A percentile compares a stretch with the other conserved stretches of the same genome.
Evolutionary conservation across 2,329 filamentous ascomycete species (phyloP).

Genomic region (Ilyonectria robusta): DNA sequence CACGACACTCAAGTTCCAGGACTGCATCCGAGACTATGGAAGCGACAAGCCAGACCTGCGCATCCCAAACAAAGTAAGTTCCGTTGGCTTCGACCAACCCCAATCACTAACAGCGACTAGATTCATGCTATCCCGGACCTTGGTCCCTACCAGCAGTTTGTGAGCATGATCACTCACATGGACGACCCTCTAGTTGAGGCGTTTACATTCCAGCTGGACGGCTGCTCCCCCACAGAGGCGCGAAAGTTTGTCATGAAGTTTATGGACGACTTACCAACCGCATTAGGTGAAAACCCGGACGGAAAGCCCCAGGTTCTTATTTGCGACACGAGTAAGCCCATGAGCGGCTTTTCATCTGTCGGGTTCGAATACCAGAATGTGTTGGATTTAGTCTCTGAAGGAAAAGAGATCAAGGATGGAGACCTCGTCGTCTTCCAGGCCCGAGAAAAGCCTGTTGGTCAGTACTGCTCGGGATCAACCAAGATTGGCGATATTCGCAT

Average conservation of each 20-base stretch:
- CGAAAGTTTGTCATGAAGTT: constrained; percentile 77
- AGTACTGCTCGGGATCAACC: constrained; percentile 71
- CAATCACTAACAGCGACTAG: constrained; percentile 55
- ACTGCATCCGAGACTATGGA: constrained; percentile 82
- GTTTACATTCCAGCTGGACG: constrained; percentile 75
- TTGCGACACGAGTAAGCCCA: constrained; percentile 79
- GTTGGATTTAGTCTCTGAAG: constrained; percentile 47
- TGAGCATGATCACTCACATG: constrained; percentile 81
- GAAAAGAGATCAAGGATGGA: constrained; percentile 68
- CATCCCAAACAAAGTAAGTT: constrained; percentile 74
- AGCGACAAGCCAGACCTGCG: constrained; percentile 94
- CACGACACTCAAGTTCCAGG: constrained; percentile 54
- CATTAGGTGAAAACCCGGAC: constrained; percentile 77
- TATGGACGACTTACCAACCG: constrained; percentile 74
- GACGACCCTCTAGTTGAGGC: constrained; percentile 80
- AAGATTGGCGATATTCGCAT: constrained; percentile 80
- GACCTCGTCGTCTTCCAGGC: constrained; percentile 89
- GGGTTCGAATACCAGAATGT: constrained; percentile 77
- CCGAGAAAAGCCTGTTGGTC: constrained; percentile 74
- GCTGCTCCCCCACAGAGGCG: constrained; percentile 66
- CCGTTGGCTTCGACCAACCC: neutral
- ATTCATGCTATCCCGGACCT: constrained; percentile 76
- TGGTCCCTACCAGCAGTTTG: constrained; percentile 70
- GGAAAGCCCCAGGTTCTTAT: constrained; percentile 87
- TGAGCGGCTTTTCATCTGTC: constrained; percentile 82